phyloP scores from a whole-genome alignment of 257 asterid genomes.

The Forsythia viridissima region DNA sequence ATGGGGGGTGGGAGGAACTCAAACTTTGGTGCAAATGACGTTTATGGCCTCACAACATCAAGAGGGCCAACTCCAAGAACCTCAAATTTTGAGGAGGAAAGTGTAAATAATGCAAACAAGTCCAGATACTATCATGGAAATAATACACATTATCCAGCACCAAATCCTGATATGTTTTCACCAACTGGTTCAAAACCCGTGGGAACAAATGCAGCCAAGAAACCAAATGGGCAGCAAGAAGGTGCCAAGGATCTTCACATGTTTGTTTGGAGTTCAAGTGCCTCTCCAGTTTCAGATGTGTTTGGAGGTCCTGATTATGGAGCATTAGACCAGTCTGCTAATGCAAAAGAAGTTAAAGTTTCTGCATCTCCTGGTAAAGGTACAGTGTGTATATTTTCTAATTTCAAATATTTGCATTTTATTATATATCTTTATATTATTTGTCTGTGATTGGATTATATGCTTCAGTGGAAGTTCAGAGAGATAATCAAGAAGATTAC shows the following conservation, averaged over 20 bases:
- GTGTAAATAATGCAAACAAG: conserved; percentile 24
- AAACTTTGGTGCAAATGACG: conserved; percentile 63
- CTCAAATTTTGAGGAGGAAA: conserved; percentile 67
- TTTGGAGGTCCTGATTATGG: conserved; percentile 29
- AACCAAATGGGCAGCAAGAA: conserved; percentile 22
- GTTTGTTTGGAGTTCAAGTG: conserved; percentile 51
- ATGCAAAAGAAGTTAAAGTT: conserved; percentile 25
- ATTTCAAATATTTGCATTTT: neutral
- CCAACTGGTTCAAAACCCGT: conserved; percentile 16
- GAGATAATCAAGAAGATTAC: conserved; percentile 27
- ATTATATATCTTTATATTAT: no score
- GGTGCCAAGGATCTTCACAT: conserved; percentile 41
- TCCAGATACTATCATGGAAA: conserved; percentile 44
- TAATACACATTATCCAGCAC: conserved; percentile 52
- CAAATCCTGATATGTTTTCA: conserved; percentile 68
- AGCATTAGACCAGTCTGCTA: conserved; percentile 19
- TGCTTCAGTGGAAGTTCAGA: conserved; percentile 27
- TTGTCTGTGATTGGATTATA: neutral
- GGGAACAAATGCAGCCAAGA: conserved; percentile 15
- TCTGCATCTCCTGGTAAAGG: conserved; percentile 27
- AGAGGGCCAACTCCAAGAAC: conserved; percentile 72
- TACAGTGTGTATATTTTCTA: neutral
- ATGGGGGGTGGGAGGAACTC: conserved; percentile 60
- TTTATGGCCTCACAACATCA: conserved; percentile 45
- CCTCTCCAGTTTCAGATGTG: conserved; percentile 44